Conservation (phyloP, 2,329 filamentous ascomycete species). For the Fusarium drepaniforme region DNA sequence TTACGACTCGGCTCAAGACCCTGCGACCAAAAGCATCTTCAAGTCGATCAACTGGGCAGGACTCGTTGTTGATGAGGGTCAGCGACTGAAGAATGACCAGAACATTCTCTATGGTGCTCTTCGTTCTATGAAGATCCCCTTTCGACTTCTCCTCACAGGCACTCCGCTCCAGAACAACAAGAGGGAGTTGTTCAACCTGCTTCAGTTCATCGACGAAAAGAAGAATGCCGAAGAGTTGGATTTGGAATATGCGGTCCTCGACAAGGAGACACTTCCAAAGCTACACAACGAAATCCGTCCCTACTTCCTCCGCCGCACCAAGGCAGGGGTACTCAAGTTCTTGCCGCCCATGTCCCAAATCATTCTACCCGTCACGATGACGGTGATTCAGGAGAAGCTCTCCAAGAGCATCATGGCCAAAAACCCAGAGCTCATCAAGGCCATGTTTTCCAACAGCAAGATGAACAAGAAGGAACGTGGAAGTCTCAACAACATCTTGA, state of each 20-base stretch:
- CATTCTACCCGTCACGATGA: constrained; percentile 97
- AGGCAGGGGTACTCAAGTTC: constrained; percentile 90
- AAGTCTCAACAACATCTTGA: constrained; percentile 91
- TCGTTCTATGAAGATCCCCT: constrained; percentile 79
- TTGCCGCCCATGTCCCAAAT: constrained; percentile 94
- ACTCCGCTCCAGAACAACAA: constrained; percentile 97
- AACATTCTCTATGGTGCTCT: constrained; percentile 84
- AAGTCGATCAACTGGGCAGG: constrained; percentile 84
- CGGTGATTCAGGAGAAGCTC: constrained; percentile 89
- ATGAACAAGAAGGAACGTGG: constrained; percentile 79
- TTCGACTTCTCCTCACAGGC: constrained; percentile 87
- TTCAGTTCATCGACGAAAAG: constrained; percentile 88
- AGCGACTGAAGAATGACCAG: constrained; percentile 93
- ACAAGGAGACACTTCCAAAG: constrained; percentile 82
- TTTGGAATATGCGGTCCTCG: constrained; percentile 80
- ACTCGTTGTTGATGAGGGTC: constrained; percentile 93
- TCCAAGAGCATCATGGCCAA: constrained; percentile 95
- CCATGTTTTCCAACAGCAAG: constrained; percentile 80
- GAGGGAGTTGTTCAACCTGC: constrained; percentile 93
- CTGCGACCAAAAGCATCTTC: constrained; percentile 75
- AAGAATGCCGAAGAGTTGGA: constrained; percentile 81
- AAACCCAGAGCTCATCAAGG: constrained; percentile 87
- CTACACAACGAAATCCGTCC: constrained; percentile 87
- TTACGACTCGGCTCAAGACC: constrained; percentile 88
- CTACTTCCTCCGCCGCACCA: constrained; percentile 81